Base-by-base conservation (phyloP, 345 rosid genomes). In the Euphorbia pulcherrima region DNA sequence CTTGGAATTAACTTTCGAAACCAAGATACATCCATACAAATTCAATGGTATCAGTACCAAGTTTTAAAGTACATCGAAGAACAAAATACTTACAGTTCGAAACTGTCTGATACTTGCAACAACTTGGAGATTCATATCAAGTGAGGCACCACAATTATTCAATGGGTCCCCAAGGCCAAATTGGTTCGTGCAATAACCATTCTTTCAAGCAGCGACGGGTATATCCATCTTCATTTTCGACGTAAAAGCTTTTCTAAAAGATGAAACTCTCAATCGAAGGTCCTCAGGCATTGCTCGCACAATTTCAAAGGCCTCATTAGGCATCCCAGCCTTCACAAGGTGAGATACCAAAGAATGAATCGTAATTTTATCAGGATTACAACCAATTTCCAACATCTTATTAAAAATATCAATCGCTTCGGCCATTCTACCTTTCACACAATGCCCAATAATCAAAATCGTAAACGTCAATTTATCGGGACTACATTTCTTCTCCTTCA, bases 401-500 rank as follows among this genome's bases (percentile, higher is more conserved):
- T 86, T 74, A 68, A 84, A 90, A 74, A 90, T 86, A 69, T 78
- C 69, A 72, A 88, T 76, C 70, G 97, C 98, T 77, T 90, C 96
- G 54, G 58, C 64, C 96, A 88, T 84, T 75, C 93, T 87, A 53
- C 98, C 97, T 77, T 88, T 90, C 96, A 90, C 83, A 72, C 96
- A 90, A 76, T 92, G 89, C 60, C 97, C 98, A 23, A 93, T 83
- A 60, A 93, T 88, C 60, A 93, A 90, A 83, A 93, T 90, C 8
- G 97, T 93, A 80, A 78, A 90, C 35, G 98, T 88, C 71, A 93
- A 78, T 72, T 85, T 90, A 83, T 93, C 98, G 28, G 93, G 97
- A n/a, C 66, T 39, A 70, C 98, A 90, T 65, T 76, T 80, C 80
- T 78, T 88, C 81, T 77, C 84, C 72, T 85, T 87, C 98, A 92